Conservation (phyloP, 176 grass and related monocot species). For the Ananas comosus region DNA sequence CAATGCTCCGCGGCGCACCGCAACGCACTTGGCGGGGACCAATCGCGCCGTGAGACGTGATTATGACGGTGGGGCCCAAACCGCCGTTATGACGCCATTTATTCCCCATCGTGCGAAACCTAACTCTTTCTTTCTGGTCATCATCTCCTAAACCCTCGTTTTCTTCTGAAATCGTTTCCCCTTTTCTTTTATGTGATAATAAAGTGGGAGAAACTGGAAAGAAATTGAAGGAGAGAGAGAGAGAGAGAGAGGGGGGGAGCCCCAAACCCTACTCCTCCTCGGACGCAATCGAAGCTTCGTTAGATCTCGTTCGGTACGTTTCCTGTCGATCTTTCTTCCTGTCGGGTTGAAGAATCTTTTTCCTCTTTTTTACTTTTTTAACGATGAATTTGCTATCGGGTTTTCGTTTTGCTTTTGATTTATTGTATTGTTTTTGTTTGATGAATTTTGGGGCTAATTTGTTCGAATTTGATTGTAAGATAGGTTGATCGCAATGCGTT, state of each 20-base stretch:
- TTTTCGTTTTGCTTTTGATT: neutral
- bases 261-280: neutral
- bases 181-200: too few relatives aligned
- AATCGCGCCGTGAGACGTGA: neutral
- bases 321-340: too few relatives aligned
- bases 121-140: too few relatives aligned
- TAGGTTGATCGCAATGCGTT: neutral
- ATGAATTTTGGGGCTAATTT: neutral
- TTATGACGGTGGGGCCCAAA: neutral
- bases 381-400: neutral
- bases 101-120: too few relatives aligned
- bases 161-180: too few relatives aligned
- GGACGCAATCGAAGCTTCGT: neutral
- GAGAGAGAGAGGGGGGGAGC: neutral
- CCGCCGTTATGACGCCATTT: too few relatives aligned
- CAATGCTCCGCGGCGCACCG: neutral
- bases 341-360: slow-evolving; percentile 1
- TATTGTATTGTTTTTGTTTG: neutral
- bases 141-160: too few relatives aligned
- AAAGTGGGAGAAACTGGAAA: too few relatives aligned
- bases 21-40: neutral
- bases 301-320: neutral
- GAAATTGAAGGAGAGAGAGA: too few relatives aligned
- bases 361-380: neutral
- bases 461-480: neutral